Evolutionary conservation across 2,329 filamentous ascomycete genomes (phyloP), one percentile per base, ranked within the genome.

Genomic region (Beauveria sp.): DNA sequence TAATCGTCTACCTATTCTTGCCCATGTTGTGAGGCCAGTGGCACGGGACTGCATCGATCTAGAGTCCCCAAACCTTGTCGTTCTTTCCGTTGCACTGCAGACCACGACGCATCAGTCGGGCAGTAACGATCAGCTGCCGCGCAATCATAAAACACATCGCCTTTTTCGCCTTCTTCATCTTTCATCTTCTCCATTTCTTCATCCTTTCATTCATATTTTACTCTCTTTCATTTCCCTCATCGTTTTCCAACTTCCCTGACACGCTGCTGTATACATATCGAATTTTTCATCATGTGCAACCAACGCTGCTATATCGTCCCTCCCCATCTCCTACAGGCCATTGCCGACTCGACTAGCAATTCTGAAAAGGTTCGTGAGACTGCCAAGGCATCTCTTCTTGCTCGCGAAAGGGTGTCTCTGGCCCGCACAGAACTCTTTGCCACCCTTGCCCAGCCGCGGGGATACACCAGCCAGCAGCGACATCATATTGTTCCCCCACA

Each of bases 291-390:
- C 59, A 63, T 58, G 54, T 60, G 55, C 49, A 56, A 60, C 55
- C 50, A 60, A 43, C 68, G 66, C 61, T 79, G 76, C 68, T 75
- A 70, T 62, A 74, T 79, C 61, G 74, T 81, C 5, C 78, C 78
- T 22, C 78, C 79, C 22, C 76, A 81, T 61, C 71, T 81, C 12
- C 72, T 81, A 24, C 70, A 67, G 38, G 73, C 72, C 59, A 78
- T 81, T 57, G 75, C 75, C 40, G 70, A 77, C 53, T 75, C 74
- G 43, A 64, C 71, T 3, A 63, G 65, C 62, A 78, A 78, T 43
- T 68, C 74, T 2, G 70, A 75, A 2, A 63, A 67, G 5, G 66
- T 74, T 42, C 73, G 77, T 26, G 62, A 72, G 38, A 69, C 73
- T 7, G 78, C 78, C 28, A 69, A 66, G 10, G 62, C 66, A 20